Conservation (phyloP, 2,329 filamentous ascomycete species). For the Colletotrichum sojae region DNA sequence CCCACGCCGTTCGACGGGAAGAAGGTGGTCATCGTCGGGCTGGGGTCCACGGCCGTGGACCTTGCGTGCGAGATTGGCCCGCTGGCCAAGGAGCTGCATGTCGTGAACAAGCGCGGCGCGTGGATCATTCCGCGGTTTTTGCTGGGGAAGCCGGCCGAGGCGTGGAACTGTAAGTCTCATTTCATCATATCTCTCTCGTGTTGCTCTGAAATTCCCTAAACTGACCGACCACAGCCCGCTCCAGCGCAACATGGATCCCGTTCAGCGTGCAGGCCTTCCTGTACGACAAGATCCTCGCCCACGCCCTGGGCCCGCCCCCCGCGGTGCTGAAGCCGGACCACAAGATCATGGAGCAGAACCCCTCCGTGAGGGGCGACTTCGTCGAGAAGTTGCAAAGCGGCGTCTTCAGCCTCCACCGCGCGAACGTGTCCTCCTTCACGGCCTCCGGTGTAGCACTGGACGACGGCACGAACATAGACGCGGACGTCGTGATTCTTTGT, state of each 20-base stretch:
- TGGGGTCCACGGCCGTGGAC: slow-evolving; percentile 57
- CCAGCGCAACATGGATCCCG: slow-evolving; percentile 49
- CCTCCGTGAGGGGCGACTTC: slow-evolving; percentile 49
- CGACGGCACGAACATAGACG: slow-evolving; percentile 55
- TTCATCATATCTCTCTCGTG: neutral
- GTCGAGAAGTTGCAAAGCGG: slow-evolving; percentile 51
- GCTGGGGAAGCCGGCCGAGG: slow-evolving; percentile 53
- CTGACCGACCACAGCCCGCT: slow-evolving; percentile 42
- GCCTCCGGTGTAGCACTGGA: slow-evolving; percentile 54
- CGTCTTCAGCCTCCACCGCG: slow-evolving; percentile 50
- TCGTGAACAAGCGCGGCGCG: slow-evolving; percentile 54
- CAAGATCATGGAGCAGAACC: slow-evolving; percentile 51
- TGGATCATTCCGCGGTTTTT: slow-evolving; percentile 56
- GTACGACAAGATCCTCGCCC: slow-evolving; percentile 49
- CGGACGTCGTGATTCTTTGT: slow-evolving; percentile 64
- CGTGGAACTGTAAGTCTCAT: slow-evolving; percentile 50
- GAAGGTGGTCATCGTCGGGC: slow-evolving; percentile 53
- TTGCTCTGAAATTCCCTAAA: neutral
- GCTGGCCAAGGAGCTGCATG: slow-evolving; percentile 50
- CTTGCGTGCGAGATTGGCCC: slow-evolving; percentile 54
- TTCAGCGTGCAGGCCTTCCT: slow-evolving; percentile 46
- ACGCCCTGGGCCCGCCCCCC: slow-evolving; percentile 50
- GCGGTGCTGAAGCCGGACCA: slow-evolving; percentile 51
- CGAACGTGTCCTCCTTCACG: slow-evolving; percentile 48
- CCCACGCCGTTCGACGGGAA: slow-evolving; percentile 53